phyloP scores from a whole-genome alignment of 2,329 filamentous ascomycete species.

The Paraphaeosphaeria minitans region DNA sequence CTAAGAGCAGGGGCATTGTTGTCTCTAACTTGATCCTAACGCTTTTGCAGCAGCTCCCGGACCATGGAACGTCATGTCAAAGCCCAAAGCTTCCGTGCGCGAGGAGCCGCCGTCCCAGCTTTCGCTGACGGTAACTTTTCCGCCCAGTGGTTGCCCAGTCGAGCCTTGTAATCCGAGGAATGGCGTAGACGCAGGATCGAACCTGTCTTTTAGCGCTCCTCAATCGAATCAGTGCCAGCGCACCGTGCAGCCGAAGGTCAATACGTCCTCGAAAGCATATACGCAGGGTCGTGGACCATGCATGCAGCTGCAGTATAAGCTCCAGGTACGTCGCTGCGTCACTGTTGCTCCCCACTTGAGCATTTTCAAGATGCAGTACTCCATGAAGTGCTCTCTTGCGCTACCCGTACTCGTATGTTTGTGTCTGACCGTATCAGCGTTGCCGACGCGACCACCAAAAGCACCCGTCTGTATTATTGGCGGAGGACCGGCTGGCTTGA shows the following conservation, averaged over 20 bases:
- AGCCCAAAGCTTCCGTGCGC: slow-evolving; percentile 35
- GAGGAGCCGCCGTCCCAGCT: slow-evolving; percentile 25
- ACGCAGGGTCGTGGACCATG: slow-evolving; percentile 18
- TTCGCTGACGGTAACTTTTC: slow-evolving; percentile 23
- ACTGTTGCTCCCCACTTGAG: slow-evolving; percentile 23
- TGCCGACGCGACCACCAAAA: slow-evolving; percentile 30
- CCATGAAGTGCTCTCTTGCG: slow-evolving; percentile 30
- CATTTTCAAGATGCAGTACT: slow-evolving; percentile 21
- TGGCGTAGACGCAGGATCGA: slow-evolving; percentile 37
- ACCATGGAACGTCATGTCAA: slow-evolving; percentile 33
- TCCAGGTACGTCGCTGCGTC: slow-evolving; percentile 28
- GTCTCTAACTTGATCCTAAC: slow-evolving; percentile 19
- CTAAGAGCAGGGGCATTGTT: slow-evolving; percentile 20
- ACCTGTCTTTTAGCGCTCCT: slow-evolving; percentile 25
- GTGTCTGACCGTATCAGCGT: slow-evolving; percentile 32
- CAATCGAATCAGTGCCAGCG: slow-evolving; percentile 39
- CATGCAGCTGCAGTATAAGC: slow-evolving; percentile 31
- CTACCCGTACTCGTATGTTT: slow-evolving; percentile 29
- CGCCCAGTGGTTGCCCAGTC: slow-evolving; percentile 27
- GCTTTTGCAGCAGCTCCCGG: slow-evolving; percentile 20
- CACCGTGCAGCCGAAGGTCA: slow-evolving; percentile 42
- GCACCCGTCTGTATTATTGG: slow-evolving; percentile 46
- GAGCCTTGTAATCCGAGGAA: slow-evolving; percentile 24
- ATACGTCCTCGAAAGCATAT: slow-evolving; percentile 20
- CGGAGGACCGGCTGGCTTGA: slow-evolving; percentile 44